Base-by-base conservation (phyloP, 257 asterid genomes). In the Plantago ovata region DNA sequence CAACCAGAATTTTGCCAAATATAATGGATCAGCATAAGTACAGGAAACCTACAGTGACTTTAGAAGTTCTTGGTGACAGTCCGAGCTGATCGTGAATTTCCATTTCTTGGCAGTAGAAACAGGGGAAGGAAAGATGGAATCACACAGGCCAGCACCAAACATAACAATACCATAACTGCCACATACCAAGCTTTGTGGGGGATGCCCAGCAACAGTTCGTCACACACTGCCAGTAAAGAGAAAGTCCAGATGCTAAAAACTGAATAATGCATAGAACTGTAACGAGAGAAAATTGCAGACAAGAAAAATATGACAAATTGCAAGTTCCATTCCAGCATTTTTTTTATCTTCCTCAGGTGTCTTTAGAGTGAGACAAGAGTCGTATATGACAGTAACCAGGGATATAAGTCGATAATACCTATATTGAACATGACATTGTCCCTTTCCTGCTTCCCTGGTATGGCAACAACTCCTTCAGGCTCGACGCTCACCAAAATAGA, bases 401-500 rank as follows among this genome's bases (percentile, higher is more conserved):
- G 13, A 54, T 7, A 41, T 24, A 61, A 13, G 57, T 9, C 16
- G 44, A 41, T 4, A 15, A 46, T 81, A 85, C 95, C 96, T 67
- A 86, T 85, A 46, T 86, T 89, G 64, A 68, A 89, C 12, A 71
- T 68, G 66, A 76, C 62, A 63, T 72, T 54, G 40, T 81, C 77
- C 64, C 83, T 77, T 63, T 83, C 96, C 52, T 56, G 75, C 48
- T 38, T 78, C 65, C 88, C 85, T 47, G 75, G 91, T 64, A 81
- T 70, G 32, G 94, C 94, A 56, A 89, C 87, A 52, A 89, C 60
- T 53, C 95, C 96, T 75, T 85, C 96, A 42, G 95, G 81, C 65
- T 79, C 78, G 66, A 83, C 94, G 36, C 20, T 81, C 62, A 88
- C 86, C 67, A 77, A 58, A 54, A 85, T 86, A 70, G 49, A 77